Evolutionary conservation across 169 alveolate species (phyloP), one percentile per base, ranked within the genome.

Genomic region (Plasmodium ovale): DNA sequence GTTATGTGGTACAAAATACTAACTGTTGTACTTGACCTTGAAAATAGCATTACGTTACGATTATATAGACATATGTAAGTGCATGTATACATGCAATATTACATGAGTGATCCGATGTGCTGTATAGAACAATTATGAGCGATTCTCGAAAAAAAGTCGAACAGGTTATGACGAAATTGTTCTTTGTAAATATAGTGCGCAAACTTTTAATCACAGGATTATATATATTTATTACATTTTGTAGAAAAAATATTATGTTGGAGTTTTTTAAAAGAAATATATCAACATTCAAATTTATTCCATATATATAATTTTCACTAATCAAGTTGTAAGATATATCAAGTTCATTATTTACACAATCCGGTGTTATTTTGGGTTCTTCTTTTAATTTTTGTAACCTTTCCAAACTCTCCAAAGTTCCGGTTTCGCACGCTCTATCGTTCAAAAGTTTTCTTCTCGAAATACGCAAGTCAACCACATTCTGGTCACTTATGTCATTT

Each of bases 221-320:
- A 37, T 77, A 77, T 42, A 77, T 77, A 62, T 60, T 77, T 1
- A 77, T 77, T 42, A 77, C 67, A 47, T 77, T 77, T 16, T 77
- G 88, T 12, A 60, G 73, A 54, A 77, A 77, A 54, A 77, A 77
- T 1, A 77, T 42, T 25, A 77, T 77, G 51, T 77, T 77, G 5
- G 35, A 42, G 62, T 62, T 77, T 19, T 77, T 54, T 21, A 77
- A 67, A 53, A 77, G 31, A 77, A 62, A 77, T 4, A 77, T 47
- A 62, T 77, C 88, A 14, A 77, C 77, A 47, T 77, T 62, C 47
- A 77, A 62, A 54, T 77, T 77, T 29, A 77, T 33, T 60, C 88
- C 88, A 62, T 77, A 77, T 31, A 77, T 37, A 31, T 44, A 37
- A 31, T 35, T 59, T 31, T 60, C 88, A 4, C 67, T 31, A 25